Evolutionary conservation across 352 stramenopile genomes (phyloP).

Genomic region (Globisporangium nunn): DNA sequence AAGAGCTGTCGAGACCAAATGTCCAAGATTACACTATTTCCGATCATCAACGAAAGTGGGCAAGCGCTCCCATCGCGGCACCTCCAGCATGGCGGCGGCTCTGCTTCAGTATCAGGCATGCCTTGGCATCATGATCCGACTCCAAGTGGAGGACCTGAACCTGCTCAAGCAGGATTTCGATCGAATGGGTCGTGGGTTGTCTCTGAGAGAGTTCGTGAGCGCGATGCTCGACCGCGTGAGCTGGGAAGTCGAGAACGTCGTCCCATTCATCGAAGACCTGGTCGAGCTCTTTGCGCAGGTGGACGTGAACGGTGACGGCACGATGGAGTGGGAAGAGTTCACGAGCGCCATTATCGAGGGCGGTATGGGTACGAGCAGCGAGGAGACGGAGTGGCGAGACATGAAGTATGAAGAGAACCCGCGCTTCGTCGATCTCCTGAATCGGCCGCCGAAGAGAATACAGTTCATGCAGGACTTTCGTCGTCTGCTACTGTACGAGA

Average conservation of each 20-base stretch:
- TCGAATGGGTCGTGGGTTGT: constrained; percentile 36
- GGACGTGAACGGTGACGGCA: constrained; percentile 70
- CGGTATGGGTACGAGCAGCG: constrained; percentile 47
- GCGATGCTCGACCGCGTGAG: constrained; percentile 65
- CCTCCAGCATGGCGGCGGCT: constrained; percentile 35
- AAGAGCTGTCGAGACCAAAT: too few relatives aligned
- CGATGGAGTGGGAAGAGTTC: constrained; percentile 83
- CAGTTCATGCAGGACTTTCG: constrained; percentile 53
- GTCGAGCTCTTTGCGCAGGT: constrained; percentile 72
- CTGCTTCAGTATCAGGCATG: constrained; percentile 71
- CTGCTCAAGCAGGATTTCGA: constrained; percentile 69
- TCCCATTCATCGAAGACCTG: constrained; percentile 67
- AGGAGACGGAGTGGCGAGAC: constrained; percentile 43
- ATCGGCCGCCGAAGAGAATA: constrained; percentile 53
- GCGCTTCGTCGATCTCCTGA: constrained; percentile 35
- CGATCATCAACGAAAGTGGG: too few relatives aligned
- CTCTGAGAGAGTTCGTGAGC: constrained; percentile 55
- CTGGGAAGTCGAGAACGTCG: constrained; percentile 45
- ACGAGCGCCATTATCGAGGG: constrained; percentile 77
- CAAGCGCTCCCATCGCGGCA: too few relatives aligned
- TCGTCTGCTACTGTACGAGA: constrained; percentile 53
- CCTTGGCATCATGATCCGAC: constrained; percentile 69
- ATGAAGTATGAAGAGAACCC: constrained; percentile 69
- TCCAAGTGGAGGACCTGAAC: constrained; percentile 61
- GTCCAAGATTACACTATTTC: too few relatives aligned